These are phyloP conservation scores for Neopestalotiopsis clavispora DNA, from an alignment of 2,329 filamentous ascomycete species.

Conservation along the genomic window DNA sequence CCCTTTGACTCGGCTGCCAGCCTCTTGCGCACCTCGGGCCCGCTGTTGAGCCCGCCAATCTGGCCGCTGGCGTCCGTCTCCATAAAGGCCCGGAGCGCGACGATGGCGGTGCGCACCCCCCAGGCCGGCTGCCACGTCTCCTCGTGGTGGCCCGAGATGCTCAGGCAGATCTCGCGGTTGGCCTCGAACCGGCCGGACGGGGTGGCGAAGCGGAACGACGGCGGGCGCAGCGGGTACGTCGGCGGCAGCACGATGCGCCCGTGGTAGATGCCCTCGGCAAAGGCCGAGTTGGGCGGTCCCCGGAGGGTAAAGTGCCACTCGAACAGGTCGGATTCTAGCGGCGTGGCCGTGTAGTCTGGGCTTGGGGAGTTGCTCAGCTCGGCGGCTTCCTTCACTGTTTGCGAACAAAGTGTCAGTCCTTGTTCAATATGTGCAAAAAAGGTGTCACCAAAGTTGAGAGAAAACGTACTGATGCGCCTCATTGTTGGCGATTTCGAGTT, in stretches of 20 bases:
- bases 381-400: slow-evolving; percentile 82
- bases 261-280: slow-evolving; percentile 86
- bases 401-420: slow-evolving; percentile 30
- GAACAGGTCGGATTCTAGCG: slow-evolving; percentile 88
- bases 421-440: slow-evolving; percentile 2
- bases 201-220: slow-evolving; percentile 93
- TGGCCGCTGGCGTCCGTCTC: slow-evolving; percentile 87
- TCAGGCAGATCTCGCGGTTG: slow-evolving; percentile 95
- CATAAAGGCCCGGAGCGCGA: slow-evolving; percentile 86
- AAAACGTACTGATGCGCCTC: slow-evolving; percentile 74
- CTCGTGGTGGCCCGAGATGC: slow-evolving; percentile 93
- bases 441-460: slow-evolving; percentile 9
- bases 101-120: slow-evolving; percentile 89
- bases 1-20: slow-evolving; percentile 69
- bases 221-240: slow-evolving; percentile 88
- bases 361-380: slow-evolving; percentile 83
- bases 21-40: slow-evolving; percentile 66
- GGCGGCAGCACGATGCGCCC: slow-evolving; percentile 91
- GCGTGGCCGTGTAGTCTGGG: slow-evolving; percentile 82
- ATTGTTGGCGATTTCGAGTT: slow-evolving; percentile 84
- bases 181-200: slow-evolving; percentile 92
- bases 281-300: slow-evolving; percentile 82
- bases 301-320: slow-evolving; percentile 99
- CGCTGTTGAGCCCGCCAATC: slow-evolving; percentile 84
- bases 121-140: slow-evolving; percentile 99